phyloP scores from a whole-genome alignment of 192 early-diverging fungal species.

The Podila minutissima region DNA sequence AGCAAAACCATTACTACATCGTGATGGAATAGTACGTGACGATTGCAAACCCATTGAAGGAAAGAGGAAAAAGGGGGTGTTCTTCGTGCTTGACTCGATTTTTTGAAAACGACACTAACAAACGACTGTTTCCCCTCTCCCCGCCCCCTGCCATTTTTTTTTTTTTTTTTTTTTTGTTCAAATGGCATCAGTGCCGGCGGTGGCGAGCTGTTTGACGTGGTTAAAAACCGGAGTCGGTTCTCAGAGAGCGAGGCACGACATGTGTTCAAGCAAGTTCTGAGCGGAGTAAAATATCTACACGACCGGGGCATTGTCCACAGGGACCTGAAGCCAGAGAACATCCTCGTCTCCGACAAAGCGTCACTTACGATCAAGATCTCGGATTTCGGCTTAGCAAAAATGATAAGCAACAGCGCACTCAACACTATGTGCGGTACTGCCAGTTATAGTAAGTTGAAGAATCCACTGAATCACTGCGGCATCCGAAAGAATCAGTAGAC shows the following conservation, averaged over 20 bases:
- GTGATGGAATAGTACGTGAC: constrained; percentile 47
- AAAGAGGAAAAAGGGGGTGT: too few species aligned
- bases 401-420: constrained; percentile 65
- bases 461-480: background rate
- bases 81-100: background rate
- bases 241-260: constrained; percentile 80
- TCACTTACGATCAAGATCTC: constrained; percentile 84
- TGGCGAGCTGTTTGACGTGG: constrained; percentile 94
- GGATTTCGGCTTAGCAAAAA: constrained; percentile 94
- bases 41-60: background rate
- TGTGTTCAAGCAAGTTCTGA: constrained; percentile 82
- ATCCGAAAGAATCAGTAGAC: background rate
- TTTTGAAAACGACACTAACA: background rate
- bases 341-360: constrained; percentile 61
- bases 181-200: constrained; percentile 68
- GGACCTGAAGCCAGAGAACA: constrained; percentile 92
- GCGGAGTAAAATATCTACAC: constrained; percentile 89
- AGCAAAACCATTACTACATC: constrained; percentile 18
- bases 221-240: constrained; percentile 77
- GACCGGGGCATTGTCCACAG: constrained; percentile 86
- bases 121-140: background rate
- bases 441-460: constrained; percentile 63
- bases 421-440: constrained; percentile 90
- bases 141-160: background rate
- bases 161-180: too few species aligned